These are phyloP conservation scores for Neopestalotiopsis sp. DNA, from an alignment of 2,329 filamentous ascomycete species.

Conservation along the genomic window DNA sequence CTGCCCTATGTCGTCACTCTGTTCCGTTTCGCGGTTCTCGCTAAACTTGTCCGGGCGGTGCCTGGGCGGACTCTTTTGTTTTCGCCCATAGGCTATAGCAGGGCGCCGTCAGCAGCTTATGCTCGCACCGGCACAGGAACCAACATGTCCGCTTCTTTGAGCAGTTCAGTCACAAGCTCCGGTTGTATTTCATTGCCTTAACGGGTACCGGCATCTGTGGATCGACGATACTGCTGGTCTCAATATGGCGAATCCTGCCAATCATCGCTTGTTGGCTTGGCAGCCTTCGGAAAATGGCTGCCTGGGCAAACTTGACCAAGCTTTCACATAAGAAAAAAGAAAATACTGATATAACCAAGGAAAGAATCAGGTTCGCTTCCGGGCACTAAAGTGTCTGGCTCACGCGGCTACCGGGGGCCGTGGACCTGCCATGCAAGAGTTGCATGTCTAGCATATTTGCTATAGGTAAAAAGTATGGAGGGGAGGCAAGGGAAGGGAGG, in stretches of 20 bases:
- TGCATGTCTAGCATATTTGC: background rate
- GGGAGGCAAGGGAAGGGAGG: background rate
- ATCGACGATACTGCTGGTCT: background rate
- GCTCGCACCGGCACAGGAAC: background rate
- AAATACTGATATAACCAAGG: background rate
- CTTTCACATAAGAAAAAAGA: background rate
- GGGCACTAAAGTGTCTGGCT: background rate
- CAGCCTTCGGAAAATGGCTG: background rate
- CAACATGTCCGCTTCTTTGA: background rate
- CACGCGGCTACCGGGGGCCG: background rate
- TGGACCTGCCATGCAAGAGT: background rate
- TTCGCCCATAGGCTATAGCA: background rate
- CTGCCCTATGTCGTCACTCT: conserved; percentile 15
- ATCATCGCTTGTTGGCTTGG: background rate
- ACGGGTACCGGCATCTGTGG: background rate
- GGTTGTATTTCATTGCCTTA: background rate
- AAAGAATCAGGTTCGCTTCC: background rate
- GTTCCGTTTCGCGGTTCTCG: background rate
- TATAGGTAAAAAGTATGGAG: background rate
- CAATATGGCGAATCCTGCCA: background rate
- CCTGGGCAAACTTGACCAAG: background rate
- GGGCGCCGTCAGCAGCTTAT: background rate
- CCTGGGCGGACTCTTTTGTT: background rate
- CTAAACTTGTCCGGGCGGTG: background rate
- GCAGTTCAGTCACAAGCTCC: background rate